Conservation (phyloP, 2,329 filamentous ascomycete genomes). For the Xylariaceae sp. region DNA sequence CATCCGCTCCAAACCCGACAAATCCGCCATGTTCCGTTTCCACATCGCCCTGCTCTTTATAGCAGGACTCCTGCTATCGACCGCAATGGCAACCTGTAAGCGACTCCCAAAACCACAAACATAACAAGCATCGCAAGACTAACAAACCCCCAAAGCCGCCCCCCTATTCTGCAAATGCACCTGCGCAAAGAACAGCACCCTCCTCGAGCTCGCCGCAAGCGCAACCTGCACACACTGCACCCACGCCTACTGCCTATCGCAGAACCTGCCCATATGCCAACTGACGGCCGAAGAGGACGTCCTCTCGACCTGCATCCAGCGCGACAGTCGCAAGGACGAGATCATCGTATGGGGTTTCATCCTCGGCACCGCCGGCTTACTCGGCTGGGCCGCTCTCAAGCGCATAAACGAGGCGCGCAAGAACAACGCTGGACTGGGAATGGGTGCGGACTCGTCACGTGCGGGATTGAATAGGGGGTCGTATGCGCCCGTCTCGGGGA, state of each 20-base stretch:
- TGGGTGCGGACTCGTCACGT: neutral
- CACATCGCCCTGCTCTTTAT: slow-evolving; percentile 29
- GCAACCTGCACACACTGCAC: slow-evolving; percentile 55
- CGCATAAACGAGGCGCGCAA: slow-evolving; percentile 42
- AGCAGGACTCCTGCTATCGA: slow-evolving; percentile 29
- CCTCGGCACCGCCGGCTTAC: slow-evolving; percentile 50
- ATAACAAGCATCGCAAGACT: neutral
- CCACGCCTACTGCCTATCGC: slow-evolving; percentile 57
- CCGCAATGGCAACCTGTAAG: slow-evolving; percentile 40
- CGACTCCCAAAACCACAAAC: neutral
- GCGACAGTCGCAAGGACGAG: slow-evolving; percentile 61
- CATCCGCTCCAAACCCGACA: neutral
- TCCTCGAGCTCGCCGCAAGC: slow-evolving; percentile 54
- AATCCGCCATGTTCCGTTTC: slow-evolving; percentile 26
- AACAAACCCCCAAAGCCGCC: slow-evolving; percentile 39
- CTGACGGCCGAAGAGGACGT: slow-evolving; percentile 59
- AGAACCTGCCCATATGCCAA: slow-evolving; percentile 58
- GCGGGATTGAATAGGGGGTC: slow-evolving; percentile 20
- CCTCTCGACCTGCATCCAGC: slow-evolving; percentile 59
- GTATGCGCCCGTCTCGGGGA: slow-evolving; percentile 26
- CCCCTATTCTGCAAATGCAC: slow-evolving; percentile 66
- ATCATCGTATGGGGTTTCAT: slow-evolving; percentile 63
- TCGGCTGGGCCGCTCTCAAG: slow-evolving; percentile 55
- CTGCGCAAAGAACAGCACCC: slow-evolving; percentile 64
- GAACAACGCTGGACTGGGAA: neutral